Conservation (phyloP, 1,284 basidiomycete species). For the Schizophyllum amplum region DNA sequence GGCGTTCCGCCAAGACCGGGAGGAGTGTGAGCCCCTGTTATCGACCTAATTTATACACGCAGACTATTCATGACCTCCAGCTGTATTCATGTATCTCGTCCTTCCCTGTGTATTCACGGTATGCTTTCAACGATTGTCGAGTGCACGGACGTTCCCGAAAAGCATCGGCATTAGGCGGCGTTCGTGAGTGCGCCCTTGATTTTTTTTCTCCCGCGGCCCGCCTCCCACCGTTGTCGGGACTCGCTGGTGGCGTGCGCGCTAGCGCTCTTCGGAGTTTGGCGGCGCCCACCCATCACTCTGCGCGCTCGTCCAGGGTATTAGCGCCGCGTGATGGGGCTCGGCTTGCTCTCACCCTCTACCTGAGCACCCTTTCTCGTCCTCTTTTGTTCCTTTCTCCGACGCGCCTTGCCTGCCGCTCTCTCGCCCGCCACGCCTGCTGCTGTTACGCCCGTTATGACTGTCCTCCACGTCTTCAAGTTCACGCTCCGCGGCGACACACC, state of each 20-base stretch:
- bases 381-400: not conserved
- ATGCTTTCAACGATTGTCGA: not conserved
- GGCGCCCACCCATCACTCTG: not conserved
- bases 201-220: not conserved
- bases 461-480: not conserved
- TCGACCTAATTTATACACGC: not conserved
- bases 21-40: not conserved
- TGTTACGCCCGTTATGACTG: not conserved
- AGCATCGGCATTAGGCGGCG: not conserved
- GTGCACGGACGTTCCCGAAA: not conserved
- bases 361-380: not conserved
- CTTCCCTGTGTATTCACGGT: too few relatives aligned
- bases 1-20: not conserved
- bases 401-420: not conserved
- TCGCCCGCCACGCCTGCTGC: not conserved
- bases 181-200: not conserved
- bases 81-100: too few relatives aligned
- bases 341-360: not conserved
- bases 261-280: not conserved
- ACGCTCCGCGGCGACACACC: not conserved
- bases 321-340: not conserved
- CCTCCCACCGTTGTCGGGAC: too few relatives aligned
- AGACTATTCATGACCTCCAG: too few relatives aligned
- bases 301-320: not conserved
- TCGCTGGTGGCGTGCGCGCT: not conserved